Conservation (phyloP, 2,329 filamentous ascomycete genomes). For the Phialophora expanda region DNA sequence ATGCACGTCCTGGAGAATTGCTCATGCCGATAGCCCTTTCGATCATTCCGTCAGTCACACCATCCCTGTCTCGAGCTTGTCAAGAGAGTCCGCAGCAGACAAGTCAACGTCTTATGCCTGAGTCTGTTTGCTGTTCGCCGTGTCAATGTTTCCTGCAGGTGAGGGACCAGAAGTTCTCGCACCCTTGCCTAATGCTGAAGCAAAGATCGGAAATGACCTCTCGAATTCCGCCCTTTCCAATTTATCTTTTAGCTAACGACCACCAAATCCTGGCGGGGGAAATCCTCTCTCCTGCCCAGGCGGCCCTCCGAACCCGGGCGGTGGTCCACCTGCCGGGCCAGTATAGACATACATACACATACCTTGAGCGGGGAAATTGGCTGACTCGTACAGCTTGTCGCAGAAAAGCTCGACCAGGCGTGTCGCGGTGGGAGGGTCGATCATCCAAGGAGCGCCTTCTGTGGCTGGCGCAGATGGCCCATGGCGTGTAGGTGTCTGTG, state of each 20-base stretch:
- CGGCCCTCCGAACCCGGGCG: slow-evolving; percentile 71
- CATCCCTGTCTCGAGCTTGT: too few relatives aligned
- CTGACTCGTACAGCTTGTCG: slow-evolving; percentile 8
- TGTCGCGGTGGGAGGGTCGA: slow-evolving; percentile 20
- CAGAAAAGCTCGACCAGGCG: slow-evolving; percentile 21
- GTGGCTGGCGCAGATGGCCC: slow-evolving; percentile 16
- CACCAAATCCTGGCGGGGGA: slow-evolving; percentile 58
- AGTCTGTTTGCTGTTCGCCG: not conserved
- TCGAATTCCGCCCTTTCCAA: not conserved
- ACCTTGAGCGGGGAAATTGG: not conserved
- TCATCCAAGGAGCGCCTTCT: slow-evolving; percentile 14
- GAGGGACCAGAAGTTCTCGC: not conserved
- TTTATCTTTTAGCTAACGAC: slow-evolving; percentile 31
- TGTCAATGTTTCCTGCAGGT: not conserved
- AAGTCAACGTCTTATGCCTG: too few relatives aligned
- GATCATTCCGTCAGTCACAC: too few relatives aligned
- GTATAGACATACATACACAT: too few relatives aligned
- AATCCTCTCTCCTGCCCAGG: slow-evolving; percentile 60
- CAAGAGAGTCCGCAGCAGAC: too few relatives aligned
- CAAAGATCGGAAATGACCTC: not conserved
- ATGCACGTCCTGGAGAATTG: too few relatives aligned
- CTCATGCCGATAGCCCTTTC: too few relatives aligned
- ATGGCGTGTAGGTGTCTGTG: slow-evolving; percentile 1
- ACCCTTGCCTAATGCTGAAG: not conserved
- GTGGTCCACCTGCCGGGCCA: slow-evolving; percentile 46